Conservation (phyloP, 331 rosid genomes). For the Ulmus americana region DNA sequence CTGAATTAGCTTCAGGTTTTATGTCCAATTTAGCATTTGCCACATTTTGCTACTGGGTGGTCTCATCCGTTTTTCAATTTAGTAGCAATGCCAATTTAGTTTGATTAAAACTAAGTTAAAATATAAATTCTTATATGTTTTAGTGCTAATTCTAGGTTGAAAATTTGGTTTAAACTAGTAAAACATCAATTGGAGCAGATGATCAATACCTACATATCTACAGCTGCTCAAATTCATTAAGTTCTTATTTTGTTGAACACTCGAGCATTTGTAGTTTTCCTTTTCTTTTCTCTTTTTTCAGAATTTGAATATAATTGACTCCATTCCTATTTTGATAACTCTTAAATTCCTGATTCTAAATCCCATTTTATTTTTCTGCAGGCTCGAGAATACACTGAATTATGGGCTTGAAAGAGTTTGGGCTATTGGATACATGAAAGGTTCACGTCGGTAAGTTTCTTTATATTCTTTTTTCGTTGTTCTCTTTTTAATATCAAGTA, state of each 20-base stretch:
- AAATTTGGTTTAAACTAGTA: neutral
- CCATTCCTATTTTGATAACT: constrained; percentile 4
- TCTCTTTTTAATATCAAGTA: constrained; percentile 5
- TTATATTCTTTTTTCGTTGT: neutral
- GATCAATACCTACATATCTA: neutral
- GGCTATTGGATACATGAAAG: constrained; percentile 96
- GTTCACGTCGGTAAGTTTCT: constrained; percentile 85
- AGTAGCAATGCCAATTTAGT: neutral
- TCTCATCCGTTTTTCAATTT: neutral
- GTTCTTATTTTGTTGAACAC: neutral
- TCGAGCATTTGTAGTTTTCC: neutral
- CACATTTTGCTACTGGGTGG: neutral
- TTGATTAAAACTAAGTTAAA: neutral
- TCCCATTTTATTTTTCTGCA: constrained; percentile 31
- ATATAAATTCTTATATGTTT: too few species aligned
- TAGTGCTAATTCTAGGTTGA: neutral
- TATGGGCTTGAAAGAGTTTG: constrained; percentile 99
- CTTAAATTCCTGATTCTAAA: neutral
- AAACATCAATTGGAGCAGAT: neutral
- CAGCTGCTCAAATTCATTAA: neutral
- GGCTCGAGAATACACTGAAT: constrained; percentile 97
- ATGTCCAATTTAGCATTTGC: neutral
- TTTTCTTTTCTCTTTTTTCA: neutral
- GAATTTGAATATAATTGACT: neutral
- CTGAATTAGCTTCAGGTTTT: neutral